Evolutionary conservation across 768 basidiomycete genomes (phyloP), one percentile per base, ranked within the genome.

Genomic region (Tephrocybe sp.): DNA sequence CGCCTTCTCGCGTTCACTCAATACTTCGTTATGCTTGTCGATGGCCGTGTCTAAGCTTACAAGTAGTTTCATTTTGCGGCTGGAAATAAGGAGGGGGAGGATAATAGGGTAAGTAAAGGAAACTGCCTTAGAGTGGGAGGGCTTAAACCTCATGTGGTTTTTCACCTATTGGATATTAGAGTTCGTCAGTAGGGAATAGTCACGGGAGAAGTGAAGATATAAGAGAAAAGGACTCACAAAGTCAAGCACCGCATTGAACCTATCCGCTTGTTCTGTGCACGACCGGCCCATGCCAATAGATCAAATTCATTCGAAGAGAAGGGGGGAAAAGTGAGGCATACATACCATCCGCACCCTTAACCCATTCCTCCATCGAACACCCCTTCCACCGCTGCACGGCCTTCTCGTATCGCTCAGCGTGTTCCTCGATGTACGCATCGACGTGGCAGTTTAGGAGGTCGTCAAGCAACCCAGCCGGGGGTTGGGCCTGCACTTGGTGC

Each of bases 331-430:
- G n/a, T n/a, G 45, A 36, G 16, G 14, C 31, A 32, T 16, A 45
- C 60, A 42, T 33, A 82, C 82, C 78, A 42, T 80, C 71, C 1
- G 75, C 77, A 5, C 82, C 83, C 22, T 74, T 68, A 4, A 68
- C 60, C 83, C 83, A 83, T 45, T 83, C 80, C 12, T 77, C 75
- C 49, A 73, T n/a, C n/a, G n/a, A n/a, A n/a, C 79, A 80, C 7
- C 72, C 68, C 12, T 69, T 69, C 81, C 82, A 85, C 53, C 69
- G 75, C 51, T 69, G 68, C 23, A 68, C 62, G 22, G 71, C 60
- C 10, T 65, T 65, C 35, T 78, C 76, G 52, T 83, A 83, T 22
- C 63, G 62, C 0, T 76, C 74, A 30, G 68, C 58, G 51, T 75
- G 64, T 9, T 67, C 63, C 17, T 69, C 73, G 19, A 76, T 59